phyloP scores from a whole-genome alignment of 164 flowering plant genomes.

The Annona cherimola region DNA sequence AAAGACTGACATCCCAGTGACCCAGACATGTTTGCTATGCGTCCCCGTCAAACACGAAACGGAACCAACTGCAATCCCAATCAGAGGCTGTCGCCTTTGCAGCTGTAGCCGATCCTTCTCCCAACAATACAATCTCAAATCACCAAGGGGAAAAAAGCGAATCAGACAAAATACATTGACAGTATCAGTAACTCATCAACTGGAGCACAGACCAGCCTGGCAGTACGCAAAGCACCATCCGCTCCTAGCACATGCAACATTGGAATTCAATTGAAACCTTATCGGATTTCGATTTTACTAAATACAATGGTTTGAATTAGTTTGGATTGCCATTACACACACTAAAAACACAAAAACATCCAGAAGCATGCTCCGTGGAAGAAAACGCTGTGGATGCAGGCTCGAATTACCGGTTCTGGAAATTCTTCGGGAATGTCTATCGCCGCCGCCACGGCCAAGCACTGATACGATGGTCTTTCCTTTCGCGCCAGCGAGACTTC shows the following conservation, averaged over 20 bases:
- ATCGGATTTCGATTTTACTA: too few relatives aligned
- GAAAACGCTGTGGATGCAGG: background rate
- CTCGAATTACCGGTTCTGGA: constrained; percentile 2
- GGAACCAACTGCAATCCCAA: too few relatives aligned
- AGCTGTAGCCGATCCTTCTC: too few relatives aligned
- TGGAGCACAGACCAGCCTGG: too few relatives aligned
- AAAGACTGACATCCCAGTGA: too few relatives aligned
- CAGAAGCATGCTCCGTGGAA: background rate
- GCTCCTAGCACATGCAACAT: background rate
- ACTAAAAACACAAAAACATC: background rate
- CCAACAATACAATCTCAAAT: too few relatives aligned
- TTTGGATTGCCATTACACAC: background rate
- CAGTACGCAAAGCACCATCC: background rate
- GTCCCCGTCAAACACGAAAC: too few relatives aligned
- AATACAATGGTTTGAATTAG: background rate
- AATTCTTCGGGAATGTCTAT: background rate
- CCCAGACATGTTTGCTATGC: too few relatives aligned
- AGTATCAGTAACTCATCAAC: too few relatives aligned
- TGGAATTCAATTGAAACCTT: background rate
- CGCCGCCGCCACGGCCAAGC: background rate
- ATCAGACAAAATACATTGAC: too few relatives aligned
- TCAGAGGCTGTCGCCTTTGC: too few relatives aligned
- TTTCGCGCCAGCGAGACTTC: background rate
- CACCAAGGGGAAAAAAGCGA: too few relatives aligned
- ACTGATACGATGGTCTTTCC: background rate